Base-by-base conservation (phyloP, 345 rosid species). In the Pistacia atlantica region DNA sequence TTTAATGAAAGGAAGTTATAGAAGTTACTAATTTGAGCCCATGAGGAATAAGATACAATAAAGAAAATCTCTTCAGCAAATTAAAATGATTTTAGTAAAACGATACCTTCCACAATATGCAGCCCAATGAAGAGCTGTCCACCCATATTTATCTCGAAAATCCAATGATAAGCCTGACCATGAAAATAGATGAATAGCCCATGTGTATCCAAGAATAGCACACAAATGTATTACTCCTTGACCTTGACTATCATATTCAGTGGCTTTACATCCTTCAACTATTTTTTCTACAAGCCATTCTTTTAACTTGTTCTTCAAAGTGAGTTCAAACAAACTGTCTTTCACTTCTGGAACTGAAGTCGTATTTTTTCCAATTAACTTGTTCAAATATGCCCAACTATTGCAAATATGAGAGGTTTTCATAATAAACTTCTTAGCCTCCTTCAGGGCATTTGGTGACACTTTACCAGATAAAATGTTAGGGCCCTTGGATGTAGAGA, bases 61-160 rank as follows among this genome's bases (percentile, higher is more conserved):
- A 11, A 61, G 49, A 65, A 63, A 74, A 61, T 20, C 48, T 60
- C 37, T 10, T 38, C 35, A 20, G 58, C 56, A 64, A 16, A 59
- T 37, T 58, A 54, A 74, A 6, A 76, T 65, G 20, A 28, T 46
- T 71, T 45, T 13, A 11, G 67, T 35, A 22, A 13, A 82, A 57
- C 16, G 68, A 38, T 83, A 92, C 99, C 93, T 91, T 75, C 99
- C 98, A 69, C 73, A 78, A 83, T 82, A 85, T 72, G 99, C 98
- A 75, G 99, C 99, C 99, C 99, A 96, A 72, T 96, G 99, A 82
- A 96, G 97, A 78, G 99, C 97, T 52, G 99, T 96, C 98, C 98
- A 96, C 55, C 99, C 99, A 76, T 67, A 83, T 76, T 90, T 96
- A 83, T 96, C 99, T 76, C 98, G 95, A 71, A 84, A 88, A 83